Conservation (phyloP, 2,329 filamentous ascomycete genomes). For the Talaromyces sp. region DNA sequence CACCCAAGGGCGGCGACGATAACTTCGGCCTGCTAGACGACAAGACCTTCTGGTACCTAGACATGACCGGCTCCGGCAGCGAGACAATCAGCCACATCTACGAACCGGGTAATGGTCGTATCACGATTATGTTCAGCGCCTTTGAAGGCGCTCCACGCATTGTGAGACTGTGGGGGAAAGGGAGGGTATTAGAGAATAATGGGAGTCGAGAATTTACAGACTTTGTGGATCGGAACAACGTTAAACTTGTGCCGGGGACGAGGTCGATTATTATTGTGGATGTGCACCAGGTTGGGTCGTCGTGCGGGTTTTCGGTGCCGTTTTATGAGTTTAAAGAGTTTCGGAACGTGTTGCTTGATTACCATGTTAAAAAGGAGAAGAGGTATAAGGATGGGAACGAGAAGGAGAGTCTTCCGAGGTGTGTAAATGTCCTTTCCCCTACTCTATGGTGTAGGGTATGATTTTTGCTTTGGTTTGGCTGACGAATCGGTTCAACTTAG, state of each 20-base stretch:
- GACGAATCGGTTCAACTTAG: too few species aligned
- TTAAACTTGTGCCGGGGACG: constrained; percentile 2
- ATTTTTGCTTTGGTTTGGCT: too few species aligned
- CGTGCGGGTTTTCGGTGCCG: constrained; percentile 14
- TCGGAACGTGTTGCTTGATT: constrained; percentile 4
- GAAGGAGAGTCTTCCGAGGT: constrained; percentile 14
- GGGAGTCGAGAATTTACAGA: constrained; percentile 2
- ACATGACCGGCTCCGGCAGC: constrained; percentile 14
- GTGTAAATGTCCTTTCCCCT: neutral
- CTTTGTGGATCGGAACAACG: constrained; percentile 10
- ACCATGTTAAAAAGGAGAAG: constrained; percentile 5
- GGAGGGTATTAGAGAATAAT: constrained; percentile 7
- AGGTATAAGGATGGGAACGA: constrained; percentile 11
- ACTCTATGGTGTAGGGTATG: too few species aligned
- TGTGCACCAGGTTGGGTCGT: constrained; percentile 14
- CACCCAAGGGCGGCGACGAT: constrained; percentile 12
- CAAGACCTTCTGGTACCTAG: constrained; percentile 14
- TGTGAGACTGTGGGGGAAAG: constrained; percentile 13
- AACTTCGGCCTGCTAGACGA: constrained; percentile 13
- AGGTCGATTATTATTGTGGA: constrained; percentile 14
- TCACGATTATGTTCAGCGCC: constrained; percentile 14
- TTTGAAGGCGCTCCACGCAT: constrained; percentile 14
- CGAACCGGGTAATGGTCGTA: constrained; percentile 13
- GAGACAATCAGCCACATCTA: constrained; percentile 16
- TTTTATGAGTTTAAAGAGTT: constrained; percentile 14